phyloP scores from a whole-genome alignment of 257 asterid species.

The Gentiana macrophylla region DNA sequence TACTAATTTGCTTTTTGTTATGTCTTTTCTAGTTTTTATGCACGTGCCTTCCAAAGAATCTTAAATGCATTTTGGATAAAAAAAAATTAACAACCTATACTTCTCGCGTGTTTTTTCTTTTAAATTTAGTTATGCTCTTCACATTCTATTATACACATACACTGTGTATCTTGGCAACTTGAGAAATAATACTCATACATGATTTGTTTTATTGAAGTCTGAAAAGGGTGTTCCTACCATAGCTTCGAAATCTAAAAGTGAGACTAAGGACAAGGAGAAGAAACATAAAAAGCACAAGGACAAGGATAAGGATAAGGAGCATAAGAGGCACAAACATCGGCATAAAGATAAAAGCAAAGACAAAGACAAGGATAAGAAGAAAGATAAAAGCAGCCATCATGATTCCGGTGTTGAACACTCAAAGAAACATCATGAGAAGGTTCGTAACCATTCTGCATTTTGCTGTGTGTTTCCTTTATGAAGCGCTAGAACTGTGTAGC shows the following conservation, averaged over 20 bases:
- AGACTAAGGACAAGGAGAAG: slow-evolving; percentile 85
- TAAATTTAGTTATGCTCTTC: background rate
- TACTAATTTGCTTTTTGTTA: background rate
- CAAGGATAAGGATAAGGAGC: slow-evolving; percentile 75
- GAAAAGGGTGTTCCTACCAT: slow-evolving; percentile 89
- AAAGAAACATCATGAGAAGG: slow-evolving; percentile 82
- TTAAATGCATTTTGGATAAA: background rate
- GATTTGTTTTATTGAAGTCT: slow-evolving; percentile 36
- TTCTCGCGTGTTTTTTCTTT: background rate
- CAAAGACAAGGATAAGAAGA: slow-evolving; percentile 93
- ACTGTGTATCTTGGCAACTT: background rate
- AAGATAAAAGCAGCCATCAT: slow-evolving; percentile 65
- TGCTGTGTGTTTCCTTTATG: slow-evolving; percentile 14
- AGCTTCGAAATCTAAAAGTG: slow-evolving; percentile 70
- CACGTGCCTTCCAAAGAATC: slow-evolving; percentile 1
- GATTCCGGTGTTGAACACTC: slow-evolving; percentile 84
- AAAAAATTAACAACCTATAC: too few relatives aligned
- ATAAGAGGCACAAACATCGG: slow-evolving; percentile 89
- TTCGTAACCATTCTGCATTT: slow-evolving; percentile 14
- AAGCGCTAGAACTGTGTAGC: background rate
- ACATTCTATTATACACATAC: background rate
- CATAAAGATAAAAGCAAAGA: slow-evolving; percentile 94
- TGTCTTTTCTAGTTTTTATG: background rate
- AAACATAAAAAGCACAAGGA: slow-evolving; percentile 89
- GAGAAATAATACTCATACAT: slow-evolving; percentile 15